Conservation (phyloP, 352 stramenopile species). For the Elongisporangium undulatum region DNA sequence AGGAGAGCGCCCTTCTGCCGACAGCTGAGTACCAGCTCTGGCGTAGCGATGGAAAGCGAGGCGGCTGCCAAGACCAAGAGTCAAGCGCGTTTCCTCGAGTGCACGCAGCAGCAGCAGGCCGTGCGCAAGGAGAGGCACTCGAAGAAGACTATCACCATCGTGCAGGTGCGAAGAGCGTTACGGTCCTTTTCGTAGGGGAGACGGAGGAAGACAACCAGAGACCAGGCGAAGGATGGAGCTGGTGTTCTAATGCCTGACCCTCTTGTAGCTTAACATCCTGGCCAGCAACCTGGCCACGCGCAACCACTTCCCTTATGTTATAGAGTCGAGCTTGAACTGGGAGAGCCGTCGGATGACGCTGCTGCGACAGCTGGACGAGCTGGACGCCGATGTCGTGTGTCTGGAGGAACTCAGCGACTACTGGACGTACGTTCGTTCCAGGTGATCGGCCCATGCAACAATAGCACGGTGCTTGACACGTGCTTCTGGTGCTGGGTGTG, state of each 20-base stretch:
- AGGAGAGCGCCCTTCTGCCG: constrained; percentile 13
- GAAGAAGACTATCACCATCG: constrained; percentile 69
- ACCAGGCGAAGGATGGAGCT: background rate
- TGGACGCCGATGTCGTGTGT: constrained; percentile 80
- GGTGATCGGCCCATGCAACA: background rate
- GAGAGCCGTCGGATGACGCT: constrained; percentile 77
- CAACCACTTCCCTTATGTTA: constrained; percentile 86
- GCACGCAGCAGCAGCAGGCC: constrained; percentile 39
- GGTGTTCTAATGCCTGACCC: no score
- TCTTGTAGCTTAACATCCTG: constrained; percentile 71
- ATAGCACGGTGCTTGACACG: constrained; percentile 1
- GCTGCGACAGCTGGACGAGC: constrained; percentile 62
- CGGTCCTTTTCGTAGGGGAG: background rate
- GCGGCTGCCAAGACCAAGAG: background rate
- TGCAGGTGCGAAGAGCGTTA: constrained; percentile 34
- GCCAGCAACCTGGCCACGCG: constrained; percentile 81
- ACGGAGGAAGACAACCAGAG: constrained; percentile 1
- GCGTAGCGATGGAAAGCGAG: background rate
- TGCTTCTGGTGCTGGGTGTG: constrained; percentile 2
- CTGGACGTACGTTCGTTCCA: constrained; percentile 67
- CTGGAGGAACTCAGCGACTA: constrained; percentile 87
- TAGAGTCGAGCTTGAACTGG: constrained; percentile 79
- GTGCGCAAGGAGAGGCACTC: constrained; percentile 22
- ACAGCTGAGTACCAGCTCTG: constrained; percentile 9
- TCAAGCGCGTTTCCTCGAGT: constrained; percentile 33